Evolutionary conservation across 139 green algal genomes (phyloP).

Genomic region (Spirogloea muscicola): DNA sequence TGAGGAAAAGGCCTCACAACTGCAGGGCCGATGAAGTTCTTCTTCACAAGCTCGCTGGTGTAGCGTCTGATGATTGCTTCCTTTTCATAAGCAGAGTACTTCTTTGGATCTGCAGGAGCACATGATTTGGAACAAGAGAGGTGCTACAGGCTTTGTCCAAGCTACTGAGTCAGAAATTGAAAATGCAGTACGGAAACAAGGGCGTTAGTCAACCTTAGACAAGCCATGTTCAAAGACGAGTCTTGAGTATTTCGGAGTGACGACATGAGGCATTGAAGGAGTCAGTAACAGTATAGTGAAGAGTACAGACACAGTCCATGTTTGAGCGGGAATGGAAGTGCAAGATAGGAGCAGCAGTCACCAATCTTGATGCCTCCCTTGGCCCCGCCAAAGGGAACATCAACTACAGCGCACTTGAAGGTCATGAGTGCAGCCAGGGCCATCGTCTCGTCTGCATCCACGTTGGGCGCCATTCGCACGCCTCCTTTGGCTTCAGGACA

Average conservation of each 20-base stretch:
- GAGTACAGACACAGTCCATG: too few relatives aligned
- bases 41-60: conserved; percentile 38
- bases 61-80: conserved; percentile 40
- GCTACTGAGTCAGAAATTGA: too few relatives aligned
- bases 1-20: conserved; percentile 10
- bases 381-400: conserved; percentile 91
- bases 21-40: conserved; percentile 39
- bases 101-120: conserved; percentile 38
- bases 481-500: conserved; percentile 37
- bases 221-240: too few relatives aligned
- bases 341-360: conserved; percentile 28
- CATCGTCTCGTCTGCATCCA: conserved; percentile 48
- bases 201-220: too few relatives aligned
- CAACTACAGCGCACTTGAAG: conserved; percentile 93
- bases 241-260: too few relatives aligned
- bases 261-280: too few relatives aligned
- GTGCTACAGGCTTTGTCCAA: too few relatives aligned
- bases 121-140: too few relatives aligned
- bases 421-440: conserved; percentile 81
- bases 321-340: not conserved
- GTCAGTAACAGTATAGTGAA: too few relatives aligned
- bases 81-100: conserved; percentile 30
- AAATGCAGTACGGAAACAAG: too few relatives aligned
- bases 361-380: conserved; percentile 67
- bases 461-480: conserved; percentile 27